A percentile compares a stretch with the other conserved stretches of the same genome.
Conservation (phyloP, 805 yeast species). For the Myxozyma neotropica region DNA sequence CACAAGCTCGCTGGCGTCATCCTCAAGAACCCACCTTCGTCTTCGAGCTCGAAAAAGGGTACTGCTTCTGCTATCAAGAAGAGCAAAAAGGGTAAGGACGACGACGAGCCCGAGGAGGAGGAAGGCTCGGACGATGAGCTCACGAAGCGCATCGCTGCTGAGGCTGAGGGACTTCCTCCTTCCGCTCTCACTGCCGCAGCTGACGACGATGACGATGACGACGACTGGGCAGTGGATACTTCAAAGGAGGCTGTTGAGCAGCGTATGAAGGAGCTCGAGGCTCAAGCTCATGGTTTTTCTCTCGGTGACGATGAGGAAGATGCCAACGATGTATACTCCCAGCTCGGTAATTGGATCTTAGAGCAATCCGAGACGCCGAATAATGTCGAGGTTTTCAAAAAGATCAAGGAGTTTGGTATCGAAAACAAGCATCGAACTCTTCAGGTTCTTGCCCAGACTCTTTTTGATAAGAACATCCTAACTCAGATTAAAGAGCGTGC, state of each 20-base stretch:
- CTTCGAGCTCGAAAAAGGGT: constrained; percentile 47
- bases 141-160: constrained; percentile 78
- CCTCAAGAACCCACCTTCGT: constrained; percentile 77
- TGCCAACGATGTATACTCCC: constrained; percentile 56
- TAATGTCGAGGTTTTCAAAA: constrained; percentile 91
- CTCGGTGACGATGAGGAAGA: constrained; percentile 44
- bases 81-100: constrained; percentile 52
- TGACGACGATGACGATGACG: constrained; percentile 63
- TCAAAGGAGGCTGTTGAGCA: constrained; percentile 93
- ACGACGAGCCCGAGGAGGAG: constrained; percentile 46
- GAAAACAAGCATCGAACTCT: constrained; percentile 72
- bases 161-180: constrained; percentile 65
- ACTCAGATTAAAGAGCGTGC: constrained; percentile 73
- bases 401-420: constrained; percentile 77
- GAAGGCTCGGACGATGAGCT: constrained; percentile 64
- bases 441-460: constrained; percentile 88
- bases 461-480: constrained; percentile 69
- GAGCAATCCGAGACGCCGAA: constrained; percentile 63
- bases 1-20: constrained; percentile 86
- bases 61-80: constrained; percentile 64
- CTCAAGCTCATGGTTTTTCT: constrained; percentile 39
- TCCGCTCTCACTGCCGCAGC: constrained; percentile 44
- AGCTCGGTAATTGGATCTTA: constrained; percentile 88
- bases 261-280: constrained; percentile 84
- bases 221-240: constrained; percentile 97